A percentile compares a stretch with the other conserved stretches of the same genome.
phyloP scores from a whole-genome alignment of 2,329 filamentous ascomycete genomes.

The Beauveria scarabaeidicola region DNA sequence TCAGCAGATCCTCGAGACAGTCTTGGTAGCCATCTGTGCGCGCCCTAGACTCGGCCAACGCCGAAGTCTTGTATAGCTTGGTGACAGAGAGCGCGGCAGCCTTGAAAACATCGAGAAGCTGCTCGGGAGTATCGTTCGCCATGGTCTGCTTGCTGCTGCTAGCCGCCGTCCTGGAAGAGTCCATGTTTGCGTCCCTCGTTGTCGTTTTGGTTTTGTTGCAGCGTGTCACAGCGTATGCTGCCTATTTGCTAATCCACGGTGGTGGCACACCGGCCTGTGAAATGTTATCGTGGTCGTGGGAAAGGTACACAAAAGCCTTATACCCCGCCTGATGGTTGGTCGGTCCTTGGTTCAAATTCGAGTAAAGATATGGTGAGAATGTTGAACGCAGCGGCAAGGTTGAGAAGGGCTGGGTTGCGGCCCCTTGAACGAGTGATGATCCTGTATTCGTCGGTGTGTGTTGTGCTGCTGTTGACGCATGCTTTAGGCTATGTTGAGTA shows the following conservation, averaged over 20 bases:
- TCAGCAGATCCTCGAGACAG: slow-evolving; percentile 81
- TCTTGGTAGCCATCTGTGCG: slow-evolving; percentile 84
- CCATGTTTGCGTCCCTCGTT: not conserved
- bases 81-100: slow-evolving; percentile 88
- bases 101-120: slow-evolving; percentile 82
- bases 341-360: not conserved
- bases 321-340: not conserved
- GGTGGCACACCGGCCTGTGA: not conserved
- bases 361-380: not conserved
- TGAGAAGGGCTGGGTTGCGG: not conserved
- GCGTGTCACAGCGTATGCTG: not conserved
- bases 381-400: not conserved
- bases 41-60: slow-evolving; percentile 65
- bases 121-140: slow-evolving; percentile 41
- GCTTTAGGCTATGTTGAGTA: not conserved
- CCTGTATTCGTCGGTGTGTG: not conserved
- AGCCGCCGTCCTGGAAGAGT: not conserved
- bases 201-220: not conserved
- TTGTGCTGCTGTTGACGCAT: too few species aligned
- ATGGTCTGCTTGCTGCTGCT: slow-evolving; percentile 19
- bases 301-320: not conserved
- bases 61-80: slow-evolving; percentile 89
- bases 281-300: not conserved
- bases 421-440: not conserved
- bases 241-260: not conserved